phyloP scores from a whole-genome alignment of 2,329 filamentous ascomycete species.

The Penicillium occitanis region DNA sequence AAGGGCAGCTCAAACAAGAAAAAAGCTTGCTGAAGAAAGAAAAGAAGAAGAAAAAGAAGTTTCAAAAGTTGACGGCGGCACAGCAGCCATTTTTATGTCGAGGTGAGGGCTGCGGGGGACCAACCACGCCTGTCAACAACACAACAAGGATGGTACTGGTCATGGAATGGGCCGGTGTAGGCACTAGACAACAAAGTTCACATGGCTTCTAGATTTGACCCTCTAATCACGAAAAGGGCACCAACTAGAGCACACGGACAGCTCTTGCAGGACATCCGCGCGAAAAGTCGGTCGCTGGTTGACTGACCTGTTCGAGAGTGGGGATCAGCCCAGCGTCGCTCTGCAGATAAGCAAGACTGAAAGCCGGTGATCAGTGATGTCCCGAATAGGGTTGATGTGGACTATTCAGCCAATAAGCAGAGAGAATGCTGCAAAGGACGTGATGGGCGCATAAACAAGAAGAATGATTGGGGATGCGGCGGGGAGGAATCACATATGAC shows the following conservation, averaged over 20 bases:
- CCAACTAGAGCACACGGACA: conserved; percentile 8
- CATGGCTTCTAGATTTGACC: conserved; percentile 14
- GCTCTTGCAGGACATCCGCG: conserved; percentile 16
- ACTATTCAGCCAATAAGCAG: conserved; percentile 4
- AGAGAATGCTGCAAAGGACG: neutral
- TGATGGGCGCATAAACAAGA: conserved; percentile 17
- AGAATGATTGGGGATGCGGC: conserved; percentile 15
- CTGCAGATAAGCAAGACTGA: conserved; percentile 16
- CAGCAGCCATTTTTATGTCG: conserved; percentile 21
- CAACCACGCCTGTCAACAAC: conserved; percentile 16
- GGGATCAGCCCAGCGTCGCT: conserved; percentile 11
- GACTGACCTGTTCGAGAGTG: conserved; percentile 5
- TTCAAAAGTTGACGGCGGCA: conserved; percentile 35
- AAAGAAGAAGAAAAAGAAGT: conserved; percentile 40
- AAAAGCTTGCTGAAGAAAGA: conserved; percentile 67
- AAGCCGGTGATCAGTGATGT: neutral
- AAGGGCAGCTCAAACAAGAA: conserved; percentile 43
- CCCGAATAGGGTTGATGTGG: neutral
- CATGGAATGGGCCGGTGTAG: conserved; percentile 2
- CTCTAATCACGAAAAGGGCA: neutral
- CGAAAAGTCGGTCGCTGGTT: conserved; percentile 20
- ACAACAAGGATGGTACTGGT: neutral
- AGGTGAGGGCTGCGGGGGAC: conserved; percentile 17
- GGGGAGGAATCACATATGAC: conserved; percentile 2
- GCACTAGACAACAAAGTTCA: neutral